These are phyloP conservation scores for Flaveria bidentis DNA, from an alignment of 129 eudicot genomes.

Conservation along the genomic window DNA sequence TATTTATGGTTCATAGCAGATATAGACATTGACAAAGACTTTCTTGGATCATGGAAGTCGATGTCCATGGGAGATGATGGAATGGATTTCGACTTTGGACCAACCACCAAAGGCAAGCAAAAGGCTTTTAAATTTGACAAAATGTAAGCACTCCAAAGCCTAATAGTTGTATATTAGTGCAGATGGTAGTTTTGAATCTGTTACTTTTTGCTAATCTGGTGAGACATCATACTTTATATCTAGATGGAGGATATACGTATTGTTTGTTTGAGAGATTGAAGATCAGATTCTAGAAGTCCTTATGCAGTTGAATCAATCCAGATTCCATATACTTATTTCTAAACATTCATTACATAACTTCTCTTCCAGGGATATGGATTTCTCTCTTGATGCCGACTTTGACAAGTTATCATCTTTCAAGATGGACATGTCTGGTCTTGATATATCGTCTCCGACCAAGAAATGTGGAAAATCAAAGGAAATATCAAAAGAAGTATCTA, in stretches of 20 bases:
- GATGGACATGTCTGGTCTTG: constrained; percentile 74
- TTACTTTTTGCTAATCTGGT: constrained; percentile 14
- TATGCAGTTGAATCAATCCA: constrained; percentile 3
- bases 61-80: constrained; percentile 57
- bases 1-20: constrained; percentile 46
- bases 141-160: constrained; percentile 48
- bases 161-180: constrained; percentile 16
- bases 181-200: constrained; percentile 3
- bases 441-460: constrained; percentile 62
- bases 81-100: constrained; percentile 79
- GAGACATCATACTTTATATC: constrained; percentile 22
- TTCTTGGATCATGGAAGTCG: constrained; percentile 78
- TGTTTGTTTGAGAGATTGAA: constrained; percentile 4
- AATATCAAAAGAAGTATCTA: constrained; percentile 49
- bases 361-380: constrained; percentile 80
- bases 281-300: constrained; percentile 7
- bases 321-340: constrained; percentile 20
- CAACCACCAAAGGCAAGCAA: constrained; percentile 61
- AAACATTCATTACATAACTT: constrained; percentile 4
- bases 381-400: constrained; percentile 72
- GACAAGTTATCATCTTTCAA: constrained; percentile 76
- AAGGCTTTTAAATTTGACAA: constrained; percentile 71
- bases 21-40: constrained; percentile 79
- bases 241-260: not conserved
- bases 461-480: constrained; percentile 57